Evolutionary conservation across 75 land plant genomes (phyloP).

Genomic region (Picea sitchensis): DNA sequence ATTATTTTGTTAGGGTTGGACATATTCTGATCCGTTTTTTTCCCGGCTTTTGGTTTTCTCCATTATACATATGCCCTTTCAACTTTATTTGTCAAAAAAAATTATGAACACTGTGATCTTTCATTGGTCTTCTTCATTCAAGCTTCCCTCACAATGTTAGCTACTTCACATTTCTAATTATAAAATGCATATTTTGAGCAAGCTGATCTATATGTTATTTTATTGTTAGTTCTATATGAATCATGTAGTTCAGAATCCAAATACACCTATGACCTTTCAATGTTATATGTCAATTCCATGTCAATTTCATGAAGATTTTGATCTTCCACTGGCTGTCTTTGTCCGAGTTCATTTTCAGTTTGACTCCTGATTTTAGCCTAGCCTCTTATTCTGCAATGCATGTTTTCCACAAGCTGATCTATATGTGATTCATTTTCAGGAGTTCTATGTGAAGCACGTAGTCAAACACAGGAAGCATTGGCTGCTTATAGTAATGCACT

Average conservation of each 20-base stretch:
- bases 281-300: no score
- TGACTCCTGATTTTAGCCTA: background rate
- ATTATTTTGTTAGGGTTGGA: background rate
- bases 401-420: constrained; percentile 5
- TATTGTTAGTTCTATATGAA: no score
- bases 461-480: constrained; percentile 49
- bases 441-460: constrained; percentile 56
- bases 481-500: constrained; percentile 65
- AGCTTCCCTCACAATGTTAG: no score
- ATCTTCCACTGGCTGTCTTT: background rate
- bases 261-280: no score
- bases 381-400: constrained; percentile 5
- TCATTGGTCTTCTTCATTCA: background rate
- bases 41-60: background rate
- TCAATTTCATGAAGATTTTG: background rate
- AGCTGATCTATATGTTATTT: no score
- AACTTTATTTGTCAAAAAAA: background rate
- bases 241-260: no score
- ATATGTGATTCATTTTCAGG: constrained; percentile 38
- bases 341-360: background rate
- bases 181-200: no score
- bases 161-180: no score
- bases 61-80: background rate
- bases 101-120: background rate
- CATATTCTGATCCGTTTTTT: background rate